phyloP scores from a whole-genome alignment of 2,329 filamentous ascomycete genomes.

The Cyclaneusma minus region DNA sequence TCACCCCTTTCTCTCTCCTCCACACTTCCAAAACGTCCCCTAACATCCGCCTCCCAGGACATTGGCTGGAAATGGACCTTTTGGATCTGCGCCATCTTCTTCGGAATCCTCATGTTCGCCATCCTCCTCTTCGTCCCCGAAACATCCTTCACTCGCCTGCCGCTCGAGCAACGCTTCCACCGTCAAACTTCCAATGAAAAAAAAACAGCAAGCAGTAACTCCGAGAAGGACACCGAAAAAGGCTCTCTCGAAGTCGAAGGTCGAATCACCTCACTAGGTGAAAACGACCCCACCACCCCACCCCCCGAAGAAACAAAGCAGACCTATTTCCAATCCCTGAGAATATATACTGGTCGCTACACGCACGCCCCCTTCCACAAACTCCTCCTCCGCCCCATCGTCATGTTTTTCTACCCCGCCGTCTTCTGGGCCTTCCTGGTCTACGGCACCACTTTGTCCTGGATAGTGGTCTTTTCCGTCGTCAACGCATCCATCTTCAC shows the following conservation, averaged over 20 bases:
- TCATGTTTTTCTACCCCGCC: slow-evolving; percentile 21
- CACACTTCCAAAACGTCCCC: too few relatives aligned
- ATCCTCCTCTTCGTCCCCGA: slow-evolving; percentile 10
- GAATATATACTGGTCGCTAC: slow-evolving; percentile 18
- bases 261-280: too few relatives aligned
- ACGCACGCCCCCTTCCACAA: slow-evolving; percentile 19
- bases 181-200: slow-evolving; percentile 8
- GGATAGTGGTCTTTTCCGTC: slow-evolving; percentile 28
- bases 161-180: slow-evolving; percentile 4
- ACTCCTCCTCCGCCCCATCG: slow-evolving; percentile 19
- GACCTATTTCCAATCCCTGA: slow-evolving; percentile 14
- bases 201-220: too few relatives aligned
- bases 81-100: slow-evolving; percentile 21
- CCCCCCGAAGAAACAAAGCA: slow-evolving; percentile 11
- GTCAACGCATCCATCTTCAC: slow-evolving; percentile 26
- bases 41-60: too few relatives aligned
- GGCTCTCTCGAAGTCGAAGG: slow-evolving; percentile 1
- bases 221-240: slow-evolving; percentile 8
- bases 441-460: slow-evolving; percentile 26
- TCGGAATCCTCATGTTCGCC: slow-evolving; percentile 8
- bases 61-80: slow-evolving; percentile 25
- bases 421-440: slow-evolving; percentile 21
- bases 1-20: too few relatives aligned
- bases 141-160: slow-evolving; percentile 16
- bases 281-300: slow-evolving; percentile 3